These are phyloP conservation scores for Fraxinus paxiana DNA, from an alignment of 305 asterid genomes.

Conservation along the genomic window DNA sequence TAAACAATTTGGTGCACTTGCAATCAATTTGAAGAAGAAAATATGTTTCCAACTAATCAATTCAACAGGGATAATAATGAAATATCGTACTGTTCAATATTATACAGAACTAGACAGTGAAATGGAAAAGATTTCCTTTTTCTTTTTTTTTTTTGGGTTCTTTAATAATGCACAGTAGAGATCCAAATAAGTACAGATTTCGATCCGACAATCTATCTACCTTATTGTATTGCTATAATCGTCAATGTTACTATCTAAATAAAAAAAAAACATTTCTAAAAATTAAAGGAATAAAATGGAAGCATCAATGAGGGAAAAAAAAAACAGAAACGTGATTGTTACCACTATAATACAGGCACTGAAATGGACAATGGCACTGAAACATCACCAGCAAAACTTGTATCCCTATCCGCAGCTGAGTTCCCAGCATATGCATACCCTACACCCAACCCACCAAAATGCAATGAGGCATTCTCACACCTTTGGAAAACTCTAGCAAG, in stretches of 20 bases:
- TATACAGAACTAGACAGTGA: neutral
- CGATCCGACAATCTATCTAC: neutral
- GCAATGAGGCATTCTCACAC: conserved; percentile 49
- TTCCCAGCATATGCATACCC: conserved; percentile 58
- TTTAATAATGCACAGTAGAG: neutral
- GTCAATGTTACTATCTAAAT: conserved; percentile 33
- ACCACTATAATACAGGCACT: conserved; percentile 62
- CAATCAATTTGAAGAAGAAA: neutral
- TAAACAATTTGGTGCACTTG: neutral
- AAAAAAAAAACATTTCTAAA: conserved; percentile 22
- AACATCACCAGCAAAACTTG: conserved; percentile 63
- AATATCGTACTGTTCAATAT: neutral
- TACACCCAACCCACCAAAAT: conserved; percentile 52
- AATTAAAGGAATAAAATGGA: conserved; percentile 33
- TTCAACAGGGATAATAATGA: neutral
- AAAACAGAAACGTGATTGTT: conserved; percentile 13
- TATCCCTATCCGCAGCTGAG: conserved; percentile 44
- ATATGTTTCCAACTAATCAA: neutral
- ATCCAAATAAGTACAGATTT: neutral
- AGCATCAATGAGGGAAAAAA: conserved; percentile 25
- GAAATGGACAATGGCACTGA: conserved; percentile 63
- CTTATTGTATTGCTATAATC: conserved; percentile 27
- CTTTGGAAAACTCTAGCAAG: conserved; percentile 79
- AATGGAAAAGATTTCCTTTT: neutral
- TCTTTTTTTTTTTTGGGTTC: neutral